Percentiles rank a stretch among this genome's conserved stretches.
Conservation (phyloP, 2,329 filamentous ascomycete species). For the Chaetomiaceae sp. region DNA sequence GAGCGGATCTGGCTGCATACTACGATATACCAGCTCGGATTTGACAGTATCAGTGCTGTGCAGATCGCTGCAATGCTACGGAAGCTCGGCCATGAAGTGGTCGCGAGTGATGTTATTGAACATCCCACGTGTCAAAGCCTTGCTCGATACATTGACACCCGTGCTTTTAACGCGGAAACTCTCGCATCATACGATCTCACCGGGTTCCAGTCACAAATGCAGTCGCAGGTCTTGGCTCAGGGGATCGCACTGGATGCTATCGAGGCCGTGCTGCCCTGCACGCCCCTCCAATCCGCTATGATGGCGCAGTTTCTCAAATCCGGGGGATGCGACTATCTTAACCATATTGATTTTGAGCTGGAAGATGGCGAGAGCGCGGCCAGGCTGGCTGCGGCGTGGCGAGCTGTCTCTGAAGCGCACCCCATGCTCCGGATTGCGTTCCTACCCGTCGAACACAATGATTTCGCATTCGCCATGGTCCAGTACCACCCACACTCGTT, state of each 20-base stretch:
- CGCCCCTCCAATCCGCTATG: constrained; percentile 74
- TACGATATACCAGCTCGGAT: constrained; percentile 80
- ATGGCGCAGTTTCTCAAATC: constrained; percentile 68
- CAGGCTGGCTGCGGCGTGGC: constrained; percentile 57
- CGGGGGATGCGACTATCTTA: constrained; percentile 67
- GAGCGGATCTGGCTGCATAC: constrained; percentile 54
- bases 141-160: constrained; percentile 24
- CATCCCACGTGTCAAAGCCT: constrained; percentile 45
- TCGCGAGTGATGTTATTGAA: constrained; percentile 71
- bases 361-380: constrained; percentile 35
- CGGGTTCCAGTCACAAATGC: constrained; percentile 36
- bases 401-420: constrained; percentile 47
- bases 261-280: constrained; percentile 68
- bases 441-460: constrained; percentile 53
- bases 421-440: constrained; percentile 77
- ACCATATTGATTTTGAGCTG: constrained; percentile 58
- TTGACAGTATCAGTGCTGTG: constrained; percentile 84
- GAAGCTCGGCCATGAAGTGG: constrained; percentile 52
- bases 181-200: constrained; percentile 36
- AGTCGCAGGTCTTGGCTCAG: constrained; percentile 26
- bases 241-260: constrained; percentile 32
- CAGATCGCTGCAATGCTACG: constrained; percentile 70
- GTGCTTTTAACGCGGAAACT: not conserved
- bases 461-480: constrained; percentile 70
- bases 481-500: constrained; percentile 41